Conservation (phyloP, 495 filamentous ascomycete genomes). For the Chaetomium cochliodes region DNA sequence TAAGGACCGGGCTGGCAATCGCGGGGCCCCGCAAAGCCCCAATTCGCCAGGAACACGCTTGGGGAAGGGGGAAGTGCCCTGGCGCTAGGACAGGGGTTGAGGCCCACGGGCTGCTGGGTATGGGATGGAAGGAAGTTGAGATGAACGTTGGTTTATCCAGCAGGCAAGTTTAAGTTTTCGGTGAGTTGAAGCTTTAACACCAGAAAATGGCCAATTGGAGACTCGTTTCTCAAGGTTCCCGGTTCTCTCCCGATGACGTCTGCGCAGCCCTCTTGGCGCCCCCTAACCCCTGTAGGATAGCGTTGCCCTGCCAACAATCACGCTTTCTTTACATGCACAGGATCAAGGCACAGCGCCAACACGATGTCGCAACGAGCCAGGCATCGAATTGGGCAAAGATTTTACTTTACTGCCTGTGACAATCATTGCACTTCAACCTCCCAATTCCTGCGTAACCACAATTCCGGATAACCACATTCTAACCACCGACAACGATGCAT, state of each 20-base stretch:
- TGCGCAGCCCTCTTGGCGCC: background rate
- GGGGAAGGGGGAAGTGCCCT: background rate
- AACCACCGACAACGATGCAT: conserved; percentile 7
- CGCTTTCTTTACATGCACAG: conserved; percentile 25
- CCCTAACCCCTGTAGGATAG: conserved; percentile 14
- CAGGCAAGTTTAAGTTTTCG: background rate
- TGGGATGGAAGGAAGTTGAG: background rate
- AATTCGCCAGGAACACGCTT: conserved; percentile 1
- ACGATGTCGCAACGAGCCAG: conserved; percentile 10
- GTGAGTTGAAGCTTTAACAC: background rate
- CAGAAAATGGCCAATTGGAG: background rate
- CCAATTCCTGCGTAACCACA: background rate
- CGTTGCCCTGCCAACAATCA: conserved; percentile 45
- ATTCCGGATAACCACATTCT: background rate
- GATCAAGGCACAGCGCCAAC: conserved; percentile 6
- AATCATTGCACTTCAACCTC: background rate
- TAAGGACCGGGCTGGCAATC: conserved; percentile 14
- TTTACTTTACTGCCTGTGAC: background rate
- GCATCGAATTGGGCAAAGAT: conserved; percentile 21
- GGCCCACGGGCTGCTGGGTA: background rate
- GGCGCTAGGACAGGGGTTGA: conserved; percentile 2
- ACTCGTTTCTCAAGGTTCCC: background rate
- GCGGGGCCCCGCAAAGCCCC: conserved; percentile 16
- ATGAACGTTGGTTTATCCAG: background rate
- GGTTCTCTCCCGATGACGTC: conserved; percentile 5